These are phyloP conservation scores for Salix koriyanagi DNA, from an alignment of 345 rosid species.

Conservation along the genomic window DNA sequence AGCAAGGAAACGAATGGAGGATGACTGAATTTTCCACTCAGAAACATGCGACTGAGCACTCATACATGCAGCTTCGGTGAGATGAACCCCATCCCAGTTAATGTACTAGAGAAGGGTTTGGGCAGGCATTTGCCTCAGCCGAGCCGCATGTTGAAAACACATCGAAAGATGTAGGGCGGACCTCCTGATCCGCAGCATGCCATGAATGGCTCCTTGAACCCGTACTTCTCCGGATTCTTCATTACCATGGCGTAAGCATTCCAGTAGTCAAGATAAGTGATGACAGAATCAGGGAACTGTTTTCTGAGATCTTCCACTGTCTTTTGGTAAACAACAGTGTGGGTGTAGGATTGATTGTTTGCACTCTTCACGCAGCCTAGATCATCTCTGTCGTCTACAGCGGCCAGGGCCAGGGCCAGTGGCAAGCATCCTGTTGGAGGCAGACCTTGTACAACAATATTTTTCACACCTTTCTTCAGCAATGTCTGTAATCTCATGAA, in stretches of 20 bases:
- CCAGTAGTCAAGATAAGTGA: conserved; percentile 75
- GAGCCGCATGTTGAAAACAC: conserved; percentile 58
- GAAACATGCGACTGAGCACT: conserved; percentile 59
- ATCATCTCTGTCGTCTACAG: conserved; percentile 57
- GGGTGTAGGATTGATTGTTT: conserved; percentile 50
- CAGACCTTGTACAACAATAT: conserved; percentile 72
- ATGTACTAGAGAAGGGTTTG: conserved; percentile 53
- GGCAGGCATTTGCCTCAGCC: conserved; percentile 40
- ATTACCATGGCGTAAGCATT: conserved; percentile 59
- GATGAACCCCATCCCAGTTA: conserved; percentile 98
- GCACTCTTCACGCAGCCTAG: conserved; percentile 72
- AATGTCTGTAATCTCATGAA: conserved; percentile 42
- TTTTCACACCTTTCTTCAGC: conserved; percentile 65
- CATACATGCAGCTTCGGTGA: conserved; percentile 85
- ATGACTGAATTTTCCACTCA: conserved; percentile 46
- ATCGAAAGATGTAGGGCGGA: conserved; percentile 58
- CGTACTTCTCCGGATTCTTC: conserved; percentile 43
- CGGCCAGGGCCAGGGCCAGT: conserved; percentile 52
- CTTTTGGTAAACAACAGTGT: conserved; percentile 49
- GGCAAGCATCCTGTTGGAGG: conserved; percentile 81
- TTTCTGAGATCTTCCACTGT: conserved; percentile 45
- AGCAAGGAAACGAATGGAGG: conserved; percentile 60
- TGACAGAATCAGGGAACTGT: conserved; percentile 52
- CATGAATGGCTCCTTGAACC: conserved; percentile 65
- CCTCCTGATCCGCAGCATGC: conserved; percentile 79